Evolutionary conservation across 1,139 yeast genomes (phyloP).

Genomic region (Candida frijolesensis): DNA sequence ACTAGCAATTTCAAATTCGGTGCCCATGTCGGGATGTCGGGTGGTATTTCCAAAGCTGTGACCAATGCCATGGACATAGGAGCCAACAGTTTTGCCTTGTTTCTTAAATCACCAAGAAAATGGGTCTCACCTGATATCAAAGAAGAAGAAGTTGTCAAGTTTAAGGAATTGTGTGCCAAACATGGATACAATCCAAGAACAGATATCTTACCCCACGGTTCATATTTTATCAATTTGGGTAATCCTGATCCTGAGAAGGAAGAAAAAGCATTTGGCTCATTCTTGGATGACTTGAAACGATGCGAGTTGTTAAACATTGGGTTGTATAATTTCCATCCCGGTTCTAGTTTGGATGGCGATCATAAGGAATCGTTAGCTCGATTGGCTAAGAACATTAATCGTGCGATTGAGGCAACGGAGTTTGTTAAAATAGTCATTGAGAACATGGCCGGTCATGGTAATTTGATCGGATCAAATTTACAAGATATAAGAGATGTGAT

Average conservation of each 20-base stretch:
- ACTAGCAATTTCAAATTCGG: constrained; percentile 58
- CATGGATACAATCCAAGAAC: constrained; percentile 71
- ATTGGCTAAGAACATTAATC: constrained; percentile 78
- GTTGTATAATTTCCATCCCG: constrained; percentile 92
- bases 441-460: constrained; percentile 98
- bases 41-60: constrained; percentile 77
- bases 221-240: constrained; percentile 88
- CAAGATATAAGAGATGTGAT: constrained; percentile 79
- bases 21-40: constrained; percentile 76
- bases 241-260: constrained; percentile 86
- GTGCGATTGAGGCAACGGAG: constrained; percentile 69
- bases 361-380: constrained; percentile 63
- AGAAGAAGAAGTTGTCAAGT: constrained; percentile 65
- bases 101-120: constrained; percentile 84
- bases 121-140: constrained; percentile 86
- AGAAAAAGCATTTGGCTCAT: constrained; percentile 73
- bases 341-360: constrained; percentile 79
- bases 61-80: constrained; percentile 76
- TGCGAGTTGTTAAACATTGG: constrained; percentile 88
- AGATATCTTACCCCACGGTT: constrained; percentile 91
- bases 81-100: constrained; percentile 85
- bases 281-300: constrained; percentile 81
- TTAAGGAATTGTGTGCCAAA: constrained; percentile 60
- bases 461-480: constrained; percentile 79
- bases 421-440: constrained; percentile 89